phyloP scores from a whole-genome alignment of 768 basidiomycete species.

The Pleurotus tuber-regium region DNA sequence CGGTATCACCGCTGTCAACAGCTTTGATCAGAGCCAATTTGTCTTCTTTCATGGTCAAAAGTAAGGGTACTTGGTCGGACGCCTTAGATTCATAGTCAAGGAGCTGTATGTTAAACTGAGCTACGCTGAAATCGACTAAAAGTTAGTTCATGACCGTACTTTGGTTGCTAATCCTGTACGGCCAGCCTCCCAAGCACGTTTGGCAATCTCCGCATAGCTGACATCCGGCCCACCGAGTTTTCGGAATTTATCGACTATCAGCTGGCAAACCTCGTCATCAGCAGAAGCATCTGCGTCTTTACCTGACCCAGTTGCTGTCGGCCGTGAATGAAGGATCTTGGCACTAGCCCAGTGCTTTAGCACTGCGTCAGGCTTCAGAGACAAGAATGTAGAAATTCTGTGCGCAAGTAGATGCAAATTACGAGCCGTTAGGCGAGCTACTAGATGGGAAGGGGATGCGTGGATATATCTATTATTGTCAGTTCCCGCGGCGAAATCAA shows the following conservation, averaged over 20 bases:
- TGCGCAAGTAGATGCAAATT: slow-evolving; percentile 91
- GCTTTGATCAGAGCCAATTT: slow-evolving; percentile 84
- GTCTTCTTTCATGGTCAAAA: slow-evolving; percentile 94
- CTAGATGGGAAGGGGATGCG: slow-evolving; percentile 75
- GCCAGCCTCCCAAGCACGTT: slow-evolving; percentile 89
- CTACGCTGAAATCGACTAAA: no score
- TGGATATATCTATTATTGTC: slow-evolving; percentile 65
- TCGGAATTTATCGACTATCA: slow-evolving; percentile 90
- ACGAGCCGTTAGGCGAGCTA: slow-evolving; percentile 79
- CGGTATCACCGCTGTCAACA: slow-evolving; percentile 92
- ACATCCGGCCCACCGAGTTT: slow-evolving; percentile 75
- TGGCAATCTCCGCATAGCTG: slow-evolving; percentile 93
- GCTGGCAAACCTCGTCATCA: slow-evolving; percentile 75
- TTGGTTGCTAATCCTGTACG: slow-evolving; percentile 78
- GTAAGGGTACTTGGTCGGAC: slow-evolving; percentile 90
- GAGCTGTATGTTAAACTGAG: no score
- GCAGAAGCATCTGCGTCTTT: slow-evolving; percentile 55
- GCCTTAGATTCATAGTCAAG: slow-evolving; percentile 89
- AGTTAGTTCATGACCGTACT: no score
- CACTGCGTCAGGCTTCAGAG: slow-evolving; percentile 81
- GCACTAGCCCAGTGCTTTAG: slow-evolving; percentile 95
- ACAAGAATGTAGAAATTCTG: slow-evolving; percentile 81
- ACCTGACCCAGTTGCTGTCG: slow-evolving; percentile 50
- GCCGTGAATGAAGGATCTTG: slow-evolving; percentile 77
- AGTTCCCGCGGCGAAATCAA: slow-evolving; percentile 6